Conservation (phyloP, 768 basidiomycete genomes). For the Boletus rubescentipes region DNA sequence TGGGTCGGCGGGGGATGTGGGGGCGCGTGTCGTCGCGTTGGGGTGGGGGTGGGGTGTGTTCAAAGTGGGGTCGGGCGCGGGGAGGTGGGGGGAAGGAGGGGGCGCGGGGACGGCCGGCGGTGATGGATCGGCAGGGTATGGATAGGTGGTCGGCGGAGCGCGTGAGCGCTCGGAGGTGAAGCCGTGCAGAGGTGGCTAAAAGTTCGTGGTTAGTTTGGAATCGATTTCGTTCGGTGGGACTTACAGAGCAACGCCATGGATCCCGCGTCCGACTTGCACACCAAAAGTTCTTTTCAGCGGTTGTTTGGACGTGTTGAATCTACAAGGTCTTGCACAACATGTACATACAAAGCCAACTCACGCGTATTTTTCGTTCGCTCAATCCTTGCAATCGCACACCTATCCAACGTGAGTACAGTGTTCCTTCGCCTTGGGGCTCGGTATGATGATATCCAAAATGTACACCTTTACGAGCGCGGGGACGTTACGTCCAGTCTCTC, state of each 20-base stretch:
- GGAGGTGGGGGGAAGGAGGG: not conserved
- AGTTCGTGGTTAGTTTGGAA: not conserved
- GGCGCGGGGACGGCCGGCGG: not conserved
- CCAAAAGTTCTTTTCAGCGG: slow-evolving; percentile 1
- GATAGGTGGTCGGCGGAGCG: not conserved
- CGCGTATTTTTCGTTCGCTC: not conserved
- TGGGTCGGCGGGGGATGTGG: slow-evolving; percentile 8
- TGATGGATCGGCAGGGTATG: slow-evolving; percentile 9
- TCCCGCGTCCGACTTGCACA: not conserved
- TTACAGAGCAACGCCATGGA: slow-evolving; percentile 13
- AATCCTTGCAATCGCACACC: not conserved
- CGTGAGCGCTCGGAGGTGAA: slow-evolving; percentile 1
- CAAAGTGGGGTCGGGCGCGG: slow-evolving; percentile 15
- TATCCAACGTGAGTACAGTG: slow-evolving; percentile 21
- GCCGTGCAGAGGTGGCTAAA: not conserved
- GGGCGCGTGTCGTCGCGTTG: not conserved
- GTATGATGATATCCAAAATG: slow-evolving; percentile 32
- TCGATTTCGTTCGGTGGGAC: not conserved
- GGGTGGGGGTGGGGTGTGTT: not conserved
- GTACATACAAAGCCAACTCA: slow-evolving; percentile 13
- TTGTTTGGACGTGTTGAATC: slow-evolving; percentile 30
- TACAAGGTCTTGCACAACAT: slow-evolving; percentile 24
- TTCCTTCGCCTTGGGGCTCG: not conserved
- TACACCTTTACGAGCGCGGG: slow-evolving; percentile 32
- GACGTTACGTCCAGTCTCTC: slow-evolving; percentile 35